A percentile compares a stretch with the other conserved stretches of the same genome.
Conservation (phyloP, 2,329 filamentous ascomycete genomes). For the Fusarium luffae region DNA sequence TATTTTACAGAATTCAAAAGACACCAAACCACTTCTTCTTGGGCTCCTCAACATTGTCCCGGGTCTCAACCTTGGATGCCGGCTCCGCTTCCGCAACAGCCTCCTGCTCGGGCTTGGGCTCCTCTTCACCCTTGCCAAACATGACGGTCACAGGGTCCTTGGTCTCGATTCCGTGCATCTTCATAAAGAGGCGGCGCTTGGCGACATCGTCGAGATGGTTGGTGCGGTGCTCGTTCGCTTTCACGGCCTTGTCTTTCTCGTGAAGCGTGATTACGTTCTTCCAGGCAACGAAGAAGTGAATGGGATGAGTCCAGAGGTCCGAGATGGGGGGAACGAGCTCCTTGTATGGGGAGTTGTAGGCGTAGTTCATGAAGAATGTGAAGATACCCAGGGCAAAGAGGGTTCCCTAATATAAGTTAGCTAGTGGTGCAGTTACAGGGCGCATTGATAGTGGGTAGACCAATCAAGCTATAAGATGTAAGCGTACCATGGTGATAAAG, state of each 20-base stretch:
- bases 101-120: conserved; percentile 50
- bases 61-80: conserved; percentile 41
- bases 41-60: conserved; percentile 46
- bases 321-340: conserved; percentile 80
- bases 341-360: conserved; percentile 79
- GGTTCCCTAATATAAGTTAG: conserved; percentile 63
- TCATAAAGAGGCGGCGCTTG: conserved; percentile 86
- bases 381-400: conserved; percentile 75
- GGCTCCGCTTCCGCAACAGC: conserved; percentile 52
- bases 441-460: background rate
- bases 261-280: conserved; percentile 81
- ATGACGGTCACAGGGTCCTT: conserved; percentile 64
- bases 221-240: conserved; percentile 77
- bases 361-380: conserved; percentile 83
- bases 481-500: conserved; percentile 81
- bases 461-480: background rate
- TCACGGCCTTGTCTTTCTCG: conserved; percentile 74
- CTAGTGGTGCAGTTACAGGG: background rate
- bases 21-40: conserved; percentile 88
- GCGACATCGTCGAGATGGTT: conserved; percentile 84
- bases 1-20: conserved; percentile 63
- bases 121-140: conserved; percentile 53
- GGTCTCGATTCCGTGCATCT: conserved; percentile 83
- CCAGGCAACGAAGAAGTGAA: conserved; percentile 72
- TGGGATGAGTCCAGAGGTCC: conserved; percentile 75